Evolutionary conservation across 2,329 filamentous ascomycete genomes (phyloP), one percentile per base, ranked within the genome.

Genomic region (Fusarium brevicatenulatum): DNA sequence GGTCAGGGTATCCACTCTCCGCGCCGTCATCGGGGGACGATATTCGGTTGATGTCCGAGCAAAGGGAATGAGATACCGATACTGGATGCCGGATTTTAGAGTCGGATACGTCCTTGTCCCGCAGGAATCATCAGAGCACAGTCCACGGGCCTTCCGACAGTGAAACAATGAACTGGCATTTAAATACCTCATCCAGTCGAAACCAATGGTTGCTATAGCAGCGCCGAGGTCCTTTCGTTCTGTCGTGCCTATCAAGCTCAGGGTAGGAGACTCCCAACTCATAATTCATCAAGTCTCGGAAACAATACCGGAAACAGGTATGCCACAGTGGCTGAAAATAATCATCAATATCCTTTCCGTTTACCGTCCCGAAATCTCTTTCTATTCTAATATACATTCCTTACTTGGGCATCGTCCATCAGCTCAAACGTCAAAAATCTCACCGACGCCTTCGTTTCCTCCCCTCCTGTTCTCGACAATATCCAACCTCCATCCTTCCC

Each of bases 401-500:
- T 64, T 64, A 43, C 50, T 55, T 39, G 40, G 43, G 19, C 43
- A 18, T 37, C 36, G 28, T 43, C 21, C 28, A 59, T 43, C 56
- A 43, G 40, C 32, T 73, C 79, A 92, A 58, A 91, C 83, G 76
- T 91, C 90, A 78, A 92, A 92, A 32, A 92, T 89, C 78, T 91
- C 88, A 3, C 90, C 90, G 25, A 89, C 83, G 1, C 89, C 89
- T 72, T 90, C 88, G 2, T 87, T 87, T 9, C 88, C 88, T 4
- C 88, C 87, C 68, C 85, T 83, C 69, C 89, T 83, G 52, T 83
- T 85, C 78, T 92, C 90, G 10, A 91, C 90, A 75, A 92, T 83
- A 78, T 92, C 90, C 76, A 92, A 81, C 80, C 90, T 85, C 89
- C 89, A 92, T 12, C 90, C 89, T 71, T 91, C 88, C 90, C 90